A percentile compares a stretch with the other conserved stretches of the same genome.
These are phyloP conservation scores for Penicillium sp. DNA, from an alignment of 2,329 filamentous ascomycete species.

Conservation along the genomic window DNA sequence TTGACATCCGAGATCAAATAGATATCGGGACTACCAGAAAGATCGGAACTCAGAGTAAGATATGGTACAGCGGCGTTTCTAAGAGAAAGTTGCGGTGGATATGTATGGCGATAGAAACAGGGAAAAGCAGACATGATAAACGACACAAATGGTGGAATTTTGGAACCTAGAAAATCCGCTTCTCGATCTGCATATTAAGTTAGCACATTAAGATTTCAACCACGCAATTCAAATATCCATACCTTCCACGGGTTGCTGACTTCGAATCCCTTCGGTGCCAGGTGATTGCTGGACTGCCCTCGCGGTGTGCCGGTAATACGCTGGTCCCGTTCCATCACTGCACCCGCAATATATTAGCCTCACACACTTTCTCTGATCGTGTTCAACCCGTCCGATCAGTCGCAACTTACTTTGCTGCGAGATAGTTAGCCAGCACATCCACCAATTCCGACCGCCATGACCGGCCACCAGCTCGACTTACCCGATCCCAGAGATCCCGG, in stretches of 20 bases:
- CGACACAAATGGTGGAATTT: conserved; percentile 20
- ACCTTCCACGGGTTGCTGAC: conserved; percentile 64
- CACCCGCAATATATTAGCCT: conserved; percentile 19
- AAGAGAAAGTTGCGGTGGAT: conserved; percentile 21
- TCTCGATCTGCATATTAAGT: conserved; percentile 34
- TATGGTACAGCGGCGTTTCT: conserved; percentile 24
- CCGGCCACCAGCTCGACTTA: conserved; percentile 38
- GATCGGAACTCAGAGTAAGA: background rate
- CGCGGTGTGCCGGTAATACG: conserved; percentile 56
- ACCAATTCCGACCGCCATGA: conserved; percentile 13
- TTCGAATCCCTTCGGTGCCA: conserved; percentile 58
- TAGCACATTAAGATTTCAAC: conserved; percentile 10
- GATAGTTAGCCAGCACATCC: conserved; percentile 37
- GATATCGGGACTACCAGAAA: conserved; percentile 8
- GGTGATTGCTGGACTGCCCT: conserved; percentile 56
- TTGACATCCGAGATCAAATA: conserved; percentile 44
- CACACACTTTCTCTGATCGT: conserved; percentile 12
- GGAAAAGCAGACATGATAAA: conserved; percentile 19
- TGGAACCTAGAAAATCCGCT: conserved; percentile 34
- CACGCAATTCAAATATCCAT: conserved; percentile 15
- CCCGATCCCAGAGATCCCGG: conserved; percentile 59
- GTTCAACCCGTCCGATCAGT: background rate
- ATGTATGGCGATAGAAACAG: conserved; percentile 21
- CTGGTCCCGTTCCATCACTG: conserved; percentile 63
- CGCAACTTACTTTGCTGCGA: conserved; percentile 50